Base-by-base conservation (phyloP, 257 asterid species). In the Nicotiana tomentosiformis region DNA sequence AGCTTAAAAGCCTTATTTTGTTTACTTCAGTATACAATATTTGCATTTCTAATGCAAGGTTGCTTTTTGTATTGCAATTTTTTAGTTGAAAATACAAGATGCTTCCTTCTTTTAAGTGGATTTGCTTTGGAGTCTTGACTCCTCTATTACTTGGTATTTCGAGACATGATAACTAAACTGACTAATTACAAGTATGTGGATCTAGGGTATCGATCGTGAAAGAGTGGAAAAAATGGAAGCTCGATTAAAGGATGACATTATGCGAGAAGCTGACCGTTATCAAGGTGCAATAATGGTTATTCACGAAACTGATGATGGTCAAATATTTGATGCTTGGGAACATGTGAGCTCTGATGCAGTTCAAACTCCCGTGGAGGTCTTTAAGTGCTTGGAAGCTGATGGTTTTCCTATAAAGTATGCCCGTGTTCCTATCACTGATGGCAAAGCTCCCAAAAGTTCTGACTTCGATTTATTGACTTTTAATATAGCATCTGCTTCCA, bases 391-490 rank as follows among this genome's bases (percentile, higher is more conserved):
- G 81, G 93, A 92, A 90, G 90, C 88, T 84, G 94, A 93, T 84
- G 96, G 98, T 69, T 93, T 90, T 88, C 98, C 96, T 82, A 91
- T 95, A 83, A 93, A 91, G 83, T 95, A 95, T 89, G 98, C 99
- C 4, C 99, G 99, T 85, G 97, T 95, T 78, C 99, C 99, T 5
- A 95, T 94, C 83, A 95, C 99, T 80, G 99, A 96, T 88, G 99
- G 99, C 84, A 96, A 96, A 91, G 99, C 99, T 85, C 99, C 97
- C n/a, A 96, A 92, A 88, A 93, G 97, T 88, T 96, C 99, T 10
- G 98, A 94, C 86, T 93, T 96, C 78, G 98, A 96, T 88, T 90
- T 89, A 49, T 87, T 96, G 83, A 91, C 97, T 51, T 84, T 67
- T 90, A 96, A 94, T 87, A 92, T 96, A 81, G 90, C 97, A 81